Base-by-base conservation (phyloP, 176 grass and related monocot species). In the Tillandsia leiboldiana region DNA sequence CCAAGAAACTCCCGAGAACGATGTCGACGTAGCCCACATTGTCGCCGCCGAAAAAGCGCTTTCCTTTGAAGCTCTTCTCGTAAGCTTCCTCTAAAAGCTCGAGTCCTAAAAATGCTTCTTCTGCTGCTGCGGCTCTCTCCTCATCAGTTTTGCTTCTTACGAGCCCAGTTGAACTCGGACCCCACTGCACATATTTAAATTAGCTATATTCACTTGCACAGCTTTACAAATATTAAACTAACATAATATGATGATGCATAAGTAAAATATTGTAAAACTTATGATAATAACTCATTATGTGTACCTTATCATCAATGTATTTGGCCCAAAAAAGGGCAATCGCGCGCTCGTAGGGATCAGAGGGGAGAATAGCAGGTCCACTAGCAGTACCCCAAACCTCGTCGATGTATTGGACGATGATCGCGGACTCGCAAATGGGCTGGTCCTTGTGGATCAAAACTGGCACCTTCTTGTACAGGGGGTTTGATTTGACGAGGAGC, bases 391-490 rank as follows among this genome's bases (percentile, higher is more conserved):
- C 2, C 66, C 66, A 82, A 20, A 22, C 28, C 48, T 86, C 79
- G 66, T 82, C 79, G 66, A 82, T 12, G 71, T 82, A 87, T 67
- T 79, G 57, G 9, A 82, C 48, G 51, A 87, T 51, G 49, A 75
- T 79, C 66, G 71, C 62, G 8, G 79, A 82, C 75, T 87, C 84
- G 71, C 79, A 87, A 67, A 82, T 75, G n/a, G 79, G 52, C 24
- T 20, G 22, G 66, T 48, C 79, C 48, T 15, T 22, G 61, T 86
- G 75, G 75, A 86, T 50, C 10, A 87, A 75, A 11, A 79, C 79
- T 0, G 84, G 84, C 47, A 24, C 79, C 84, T 71, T 82, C 71
- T 74, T 67, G 71, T 86, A 75, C 70, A 75, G 67, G 11, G 84
- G 84, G 66, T 79, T 86, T 75, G 70, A 82, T 0, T 2, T 20